These are phyloP conservation scores for Boehmeria nivea DNA, from an alignment of 306 rosid genomes.

Conservation along the genomic window DNA sequence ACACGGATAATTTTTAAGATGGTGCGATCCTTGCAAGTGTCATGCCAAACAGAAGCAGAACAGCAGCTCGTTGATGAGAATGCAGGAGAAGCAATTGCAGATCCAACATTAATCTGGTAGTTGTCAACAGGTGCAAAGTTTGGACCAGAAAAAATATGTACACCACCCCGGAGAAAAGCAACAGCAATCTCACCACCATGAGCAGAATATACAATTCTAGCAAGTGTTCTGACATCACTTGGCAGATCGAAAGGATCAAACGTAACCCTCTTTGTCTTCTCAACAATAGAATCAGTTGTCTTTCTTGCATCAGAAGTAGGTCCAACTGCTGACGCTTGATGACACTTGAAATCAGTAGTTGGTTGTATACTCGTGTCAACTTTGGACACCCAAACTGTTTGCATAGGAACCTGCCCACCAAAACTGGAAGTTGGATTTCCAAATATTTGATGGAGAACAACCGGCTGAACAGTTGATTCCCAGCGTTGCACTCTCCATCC, in stretches of 20 bases:
- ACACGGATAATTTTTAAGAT: constrained; percentile 80
- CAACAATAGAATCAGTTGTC: constrained; percentile 41
- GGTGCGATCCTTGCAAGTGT: constrained; percentile 57
- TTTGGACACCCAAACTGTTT: constrained; percentile 96
- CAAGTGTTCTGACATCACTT: constrained; percentile 96
- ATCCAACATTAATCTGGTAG: constrained; percentile 93
- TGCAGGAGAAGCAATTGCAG: constrained; percentile 97
- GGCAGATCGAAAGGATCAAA: constrained; percentile 99
- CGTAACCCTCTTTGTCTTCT: constrained; percentile 56
- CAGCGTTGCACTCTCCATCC: constrained; percentile 99
- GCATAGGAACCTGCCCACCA: constrained; percentile 97
- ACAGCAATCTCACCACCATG: constrained; percentile 99
- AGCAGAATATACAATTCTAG: constrained; percentile 91
- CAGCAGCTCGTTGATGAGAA: constrained; percentile 99
- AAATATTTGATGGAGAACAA: constrained; percentile 97
- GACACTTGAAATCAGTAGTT: constrained; percentile 80
- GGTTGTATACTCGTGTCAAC: constrained; percentile 84
- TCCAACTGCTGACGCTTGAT: constrained; percentile 50
- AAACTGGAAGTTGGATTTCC: constrained; percentile 88
- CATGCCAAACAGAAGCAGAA: constrained; percentile 99
- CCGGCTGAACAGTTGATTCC: constrained; percentile 93
- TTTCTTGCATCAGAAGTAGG: constrained; percentile 48
- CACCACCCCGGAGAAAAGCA: constrained; percentile 96
- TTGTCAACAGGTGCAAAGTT: constrained; percentile 76
- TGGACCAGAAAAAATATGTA: constrained; percentile 94